Percentiles rank a stretch among this genome's conserved stretches.
These are phyloP conservation scores for Marasmius fiardii DNA, from an alignment of 1,284 basidiomycete species.

Conservation along the genomic window DNA sequence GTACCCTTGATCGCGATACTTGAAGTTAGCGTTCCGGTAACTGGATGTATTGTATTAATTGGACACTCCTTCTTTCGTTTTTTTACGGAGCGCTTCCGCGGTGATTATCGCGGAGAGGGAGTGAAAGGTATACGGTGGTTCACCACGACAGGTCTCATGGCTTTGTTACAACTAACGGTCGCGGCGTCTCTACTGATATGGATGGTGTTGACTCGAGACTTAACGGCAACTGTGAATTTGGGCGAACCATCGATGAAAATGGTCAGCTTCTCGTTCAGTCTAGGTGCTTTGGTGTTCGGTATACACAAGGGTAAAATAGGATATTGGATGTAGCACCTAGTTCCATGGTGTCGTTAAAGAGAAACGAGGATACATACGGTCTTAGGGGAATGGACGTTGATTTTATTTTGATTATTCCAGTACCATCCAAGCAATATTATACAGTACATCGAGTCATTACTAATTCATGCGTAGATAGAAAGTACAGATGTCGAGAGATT, in stretches of 20 bases:
- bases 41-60: conserved; percentile 3
- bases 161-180: neutral
- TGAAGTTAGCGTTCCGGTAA: neutral
- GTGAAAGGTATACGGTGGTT: neutral
- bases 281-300: neutral
- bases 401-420: too few species aligned
- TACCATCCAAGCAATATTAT: too few species aligned
- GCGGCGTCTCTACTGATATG: neutral
- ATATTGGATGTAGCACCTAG: neutral
- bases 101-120: conserved; percentile 4
- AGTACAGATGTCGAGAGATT: neutral
- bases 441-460: too few species aligned
- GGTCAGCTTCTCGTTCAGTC: neutral
- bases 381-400: too few species aligned
- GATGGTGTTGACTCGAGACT: neutral
- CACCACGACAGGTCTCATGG: neutral
- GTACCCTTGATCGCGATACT: neutral
- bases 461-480: neutral
- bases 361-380: too few species aligned
- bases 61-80: conserved; percentile 4
- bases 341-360: too few species aligned
- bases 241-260: neutral
- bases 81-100: conserved; percentile 5
- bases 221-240: neutral
- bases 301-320: neutral